Evolutionary conservation across 148 eudicot species (phyloP).

Genomic region (Spergularia bocconei): DNA sequence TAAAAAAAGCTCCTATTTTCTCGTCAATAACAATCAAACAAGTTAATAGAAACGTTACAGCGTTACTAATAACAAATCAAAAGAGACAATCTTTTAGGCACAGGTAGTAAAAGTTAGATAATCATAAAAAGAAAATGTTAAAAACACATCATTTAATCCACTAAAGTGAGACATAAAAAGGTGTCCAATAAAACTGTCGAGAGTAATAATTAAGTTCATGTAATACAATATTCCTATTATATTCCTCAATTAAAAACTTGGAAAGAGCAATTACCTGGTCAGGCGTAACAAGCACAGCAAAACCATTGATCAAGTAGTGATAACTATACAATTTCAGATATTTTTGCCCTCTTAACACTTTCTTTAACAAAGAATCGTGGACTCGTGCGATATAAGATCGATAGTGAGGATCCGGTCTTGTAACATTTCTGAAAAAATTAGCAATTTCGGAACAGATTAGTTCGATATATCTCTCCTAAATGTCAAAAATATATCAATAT

Average conservation of each 20-base stretch:
- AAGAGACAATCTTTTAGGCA: neutral
- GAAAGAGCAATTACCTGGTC: conserved; percentile 61
- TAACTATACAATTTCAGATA: conserved; percentile 91
- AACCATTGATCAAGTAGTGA: conserved; percentile 95
- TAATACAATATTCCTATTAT: too few species aligned
- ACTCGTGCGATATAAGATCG: conserved; percentile 49
- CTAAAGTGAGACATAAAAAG: conserved; percentile 14
- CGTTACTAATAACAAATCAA: neutral
- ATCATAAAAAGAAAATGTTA: neutral
- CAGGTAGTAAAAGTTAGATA: neutral
- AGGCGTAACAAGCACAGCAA: conserved; percentile 84
- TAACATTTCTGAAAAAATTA: conserved; percentile 45
- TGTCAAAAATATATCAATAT: neutral
- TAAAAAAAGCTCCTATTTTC: too few species aligned
- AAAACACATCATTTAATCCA: conserved; percentile 18
- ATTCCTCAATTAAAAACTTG: too few species aligned
- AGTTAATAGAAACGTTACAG: neutral
- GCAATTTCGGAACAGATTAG: conserved; percentile 4
- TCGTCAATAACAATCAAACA: neutral
- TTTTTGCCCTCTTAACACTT: conserved; percentile 66
- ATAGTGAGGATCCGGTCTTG: conserved; percentile 41
- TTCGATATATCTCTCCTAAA: conserved; percentile 6
- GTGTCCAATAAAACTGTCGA: neutral
- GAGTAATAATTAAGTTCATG: too few species aligned
- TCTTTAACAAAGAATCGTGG: conserved; percentile 82